phyloP scores from a whole-genome alignment of 2,329 filamentous ascomycete genomes.

The Aureobasidium pullulans region DNA sequence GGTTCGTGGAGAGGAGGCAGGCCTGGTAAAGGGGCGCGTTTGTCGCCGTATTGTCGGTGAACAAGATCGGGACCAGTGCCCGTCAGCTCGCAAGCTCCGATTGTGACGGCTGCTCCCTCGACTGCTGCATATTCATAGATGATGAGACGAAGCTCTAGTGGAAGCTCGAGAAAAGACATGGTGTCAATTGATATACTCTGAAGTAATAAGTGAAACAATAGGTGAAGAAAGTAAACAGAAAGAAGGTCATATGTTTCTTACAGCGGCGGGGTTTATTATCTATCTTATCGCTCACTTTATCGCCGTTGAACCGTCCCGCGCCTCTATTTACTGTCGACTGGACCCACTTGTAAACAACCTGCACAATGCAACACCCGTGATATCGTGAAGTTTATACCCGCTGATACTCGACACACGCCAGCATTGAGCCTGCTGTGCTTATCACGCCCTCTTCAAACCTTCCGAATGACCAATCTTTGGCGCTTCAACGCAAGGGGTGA shows the following conservation, averaged over 20 bases:
- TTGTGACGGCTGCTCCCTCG: slow-evolving; percentile 30
- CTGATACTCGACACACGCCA: not conserved
- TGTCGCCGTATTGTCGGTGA: slow-evolving; percentile 22
- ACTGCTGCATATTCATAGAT: slow-evolving; percentile 35
- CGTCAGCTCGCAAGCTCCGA: slow-evolving; percentile 30
- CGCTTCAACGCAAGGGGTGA: not conserved
- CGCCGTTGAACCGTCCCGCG: slow-evolving; percentile 9
- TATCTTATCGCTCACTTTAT: slow-evolving; percentile 2
- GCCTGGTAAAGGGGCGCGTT: slow-evolving; percentile 26
- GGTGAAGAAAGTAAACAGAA: not conserved
- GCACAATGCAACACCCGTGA: slow-evolving; percentile 10
- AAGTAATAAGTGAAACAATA: not conserved
- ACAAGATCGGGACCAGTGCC: slow-evolving; percentile 26
- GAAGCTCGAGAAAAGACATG: slow-evolving; percentile 25
- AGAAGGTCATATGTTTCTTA: not conserved
- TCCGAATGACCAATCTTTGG: not conserved
- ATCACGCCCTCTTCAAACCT: not conserved
- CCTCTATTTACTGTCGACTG: slow-evolving; percentile 8
- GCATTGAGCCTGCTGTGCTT: not conserved
- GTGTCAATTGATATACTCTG: not conserved
- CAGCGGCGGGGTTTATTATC: not conserved
- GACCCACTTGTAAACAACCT: slow-evolving; percentile 10
- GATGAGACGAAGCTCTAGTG: slow-evolving; percentile 34
- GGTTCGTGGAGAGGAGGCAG: slow-evolving; percentile 32
- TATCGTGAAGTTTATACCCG: not conserved